These are phyloP conservation scores for Orychophragmus violaceus DNA, from an alignment of 345 rosid genomes.

Conservation along the genomic window DNA sequence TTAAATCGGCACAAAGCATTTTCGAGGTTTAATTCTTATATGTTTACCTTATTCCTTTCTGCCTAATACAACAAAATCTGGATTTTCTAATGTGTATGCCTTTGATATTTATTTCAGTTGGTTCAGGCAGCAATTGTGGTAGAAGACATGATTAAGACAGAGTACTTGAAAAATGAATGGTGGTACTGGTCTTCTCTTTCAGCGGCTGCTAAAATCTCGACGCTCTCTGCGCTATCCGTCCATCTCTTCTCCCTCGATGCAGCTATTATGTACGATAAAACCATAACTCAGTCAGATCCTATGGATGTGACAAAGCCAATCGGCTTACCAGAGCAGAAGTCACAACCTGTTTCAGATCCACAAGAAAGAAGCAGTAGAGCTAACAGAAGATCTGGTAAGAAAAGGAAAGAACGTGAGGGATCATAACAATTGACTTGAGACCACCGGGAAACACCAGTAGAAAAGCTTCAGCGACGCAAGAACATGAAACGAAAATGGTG, in stretches of 20 bases:
- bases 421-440: slow-evolving; percentile 17
- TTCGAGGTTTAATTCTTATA: slow-evolving; percentile 53
- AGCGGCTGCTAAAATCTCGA: slow-evolving; percentile 77
- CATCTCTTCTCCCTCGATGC: slow-evolving; percentile 80
- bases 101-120: slow-evolving; percentile 49
- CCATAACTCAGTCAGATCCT: slow-evolving; percentile 28
- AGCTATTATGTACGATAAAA: slow-evolving; percentile 63
- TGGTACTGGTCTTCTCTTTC: slow-evolving; percentile 99
- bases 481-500: neutral
- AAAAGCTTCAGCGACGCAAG: neutral
- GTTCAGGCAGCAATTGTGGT: slow-evolving; percentile 74
- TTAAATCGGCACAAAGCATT: slow-evolving; percentile 72
- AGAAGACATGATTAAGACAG: slow-evolving; percentile 84
- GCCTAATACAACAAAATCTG: neutral
- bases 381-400: slow-evolving; percentile 66
- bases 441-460: neutral
- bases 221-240: slow-evolving; percentile 70
- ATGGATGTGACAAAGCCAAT: slow-evolving; percentile 35
- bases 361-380: slow-evolving; percentile 50
- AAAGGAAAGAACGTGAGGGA: slow-evolving; percentile 80
- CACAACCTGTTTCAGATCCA: slow-evolving; percentile 36
- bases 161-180: slow-evolving; percentile 80
- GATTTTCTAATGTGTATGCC: neutral
- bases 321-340: slow-evolving; percentile 35
- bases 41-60: neutral